These are phyloP conservation scores for Xylaria acuta DNA, from an alignment of 495 filamentous ascomycete species.

Conservation along the genomic window DNA sequence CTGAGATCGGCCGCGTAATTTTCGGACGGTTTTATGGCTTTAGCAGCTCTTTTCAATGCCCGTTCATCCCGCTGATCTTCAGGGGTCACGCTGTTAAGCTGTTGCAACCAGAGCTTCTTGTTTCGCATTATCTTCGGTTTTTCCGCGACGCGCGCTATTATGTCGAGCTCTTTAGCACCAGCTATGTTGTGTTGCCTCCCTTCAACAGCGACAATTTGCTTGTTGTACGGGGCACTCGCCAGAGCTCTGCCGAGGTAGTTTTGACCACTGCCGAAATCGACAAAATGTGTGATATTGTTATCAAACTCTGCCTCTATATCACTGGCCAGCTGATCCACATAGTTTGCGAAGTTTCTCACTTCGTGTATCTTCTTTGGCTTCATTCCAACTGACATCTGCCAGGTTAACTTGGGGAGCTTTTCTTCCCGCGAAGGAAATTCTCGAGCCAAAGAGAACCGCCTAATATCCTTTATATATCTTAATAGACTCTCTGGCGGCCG, in stretches of 20 bases:
- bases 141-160: constrained; percentile 71
- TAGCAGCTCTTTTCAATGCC: constrained; percentile 47
- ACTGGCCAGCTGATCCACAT: constrained; percentile 61
- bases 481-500: constrained; percentile 71
- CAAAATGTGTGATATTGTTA: constrained; percentile 78
- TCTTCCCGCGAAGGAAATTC: constrained; percentile 55
- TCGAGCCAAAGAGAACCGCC: constrained; percentile 70
- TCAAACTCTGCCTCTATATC: constrained; percentile 49
- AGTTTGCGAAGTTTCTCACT: constrained; percentile 68
- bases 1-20: constrained; percentile 53
- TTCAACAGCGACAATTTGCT: constrained; percentile 89
- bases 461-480: constrained; percentile 76
- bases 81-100: constrained; percentile 46
- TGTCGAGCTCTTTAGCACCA: constrained; percentile 83
- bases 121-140: constrained; percentile 73
- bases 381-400: constrained; percentile 85
- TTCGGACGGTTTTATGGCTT: constrained; percentile 40
- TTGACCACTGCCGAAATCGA: constrained; percentile 96
- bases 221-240: constrained; percentile 82
- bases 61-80: constrained; percentile 48
- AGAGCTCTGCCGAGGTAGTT: constrained; percentile 92
- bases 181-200: constrained; percentile 82
- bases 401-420: constrained; percentile 61
- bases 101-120: constrained; percentile 71
- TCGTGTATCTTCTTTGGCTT: constrained; percentile 96